Percentiles rank a stretch among this genome's conserved stretches.
Conservation (phyloP, 371 early-diverging fungal species). For the Mortierella sp. region DNA sequence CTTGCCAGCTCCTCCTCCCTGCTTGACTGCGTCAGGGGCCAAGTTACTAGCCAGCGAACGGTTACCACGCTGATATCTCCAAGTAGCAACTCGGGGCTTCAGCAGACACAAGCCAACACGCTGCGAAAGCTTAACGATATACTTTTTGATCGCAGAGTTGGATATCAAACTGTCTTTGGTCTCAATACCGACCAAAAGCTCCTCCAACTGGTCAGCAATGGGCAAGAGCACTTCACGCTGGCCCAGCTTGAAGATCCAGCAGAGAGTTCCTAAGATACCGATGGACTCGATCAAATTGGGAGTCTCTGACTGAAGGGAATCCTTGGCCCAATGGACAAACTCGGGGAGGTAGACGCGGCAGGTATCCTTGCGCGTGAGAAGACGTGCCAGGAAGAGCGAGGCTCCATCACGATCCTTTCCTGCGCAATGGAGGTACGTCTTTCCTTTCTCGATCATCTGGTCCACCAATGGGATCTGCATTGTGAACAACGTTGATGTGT, state of each 20-base stretch:
- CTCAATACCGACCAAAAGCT: conserved; percentile 67
- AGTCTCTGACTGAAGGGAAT: neutral
- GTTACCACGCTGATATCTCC: conserved; percentile 81
- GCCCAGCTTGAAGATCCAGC: conserved; percentile 76
- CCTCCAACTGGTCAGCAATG: conserved; percentile 65
- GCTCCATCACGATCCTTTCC: conserved; percentile 93
- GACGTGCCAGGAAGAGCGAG: conserved; percentile 81
- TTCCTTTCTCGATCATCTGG: conserved; percentile 66
- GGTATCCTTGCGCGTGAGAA: conserved; percentile 73
- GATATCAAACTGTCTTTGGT: conserved; percentile 67
- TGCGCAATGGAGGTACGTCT: conserved; percentile 67
- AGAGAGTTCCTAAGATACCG: conserved; percentile 80
- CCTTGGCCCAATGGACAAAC: conserved; percentile 54
- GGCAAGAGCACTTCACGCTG: conserved; percentile 75
- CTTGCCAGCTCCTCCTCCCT: conserved; percentile 9
- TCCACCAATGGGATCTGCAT: conserved; percentile 65
- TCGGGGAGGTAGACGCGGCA: conserved; percentile 45
- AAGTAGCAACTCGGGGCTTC: conserved; percentile 80
- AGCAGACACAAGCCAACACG: conserved; percentile 84
- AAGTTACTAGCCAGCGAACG: conserved; percentile 43
- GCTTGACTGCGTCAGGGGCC: neutral
- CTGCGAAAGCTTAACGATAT: conserved; percentile 85
- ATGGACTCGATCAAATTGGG: conserved; percentile 47
- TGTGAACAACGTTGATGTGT: too few species aligned
- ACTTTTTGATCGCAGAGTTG: conserved; percentile 85